phyloP scores from a whole-genome alignment of 1,139 yeast species.

The Nakaseomyces bracarensis region DNA sequence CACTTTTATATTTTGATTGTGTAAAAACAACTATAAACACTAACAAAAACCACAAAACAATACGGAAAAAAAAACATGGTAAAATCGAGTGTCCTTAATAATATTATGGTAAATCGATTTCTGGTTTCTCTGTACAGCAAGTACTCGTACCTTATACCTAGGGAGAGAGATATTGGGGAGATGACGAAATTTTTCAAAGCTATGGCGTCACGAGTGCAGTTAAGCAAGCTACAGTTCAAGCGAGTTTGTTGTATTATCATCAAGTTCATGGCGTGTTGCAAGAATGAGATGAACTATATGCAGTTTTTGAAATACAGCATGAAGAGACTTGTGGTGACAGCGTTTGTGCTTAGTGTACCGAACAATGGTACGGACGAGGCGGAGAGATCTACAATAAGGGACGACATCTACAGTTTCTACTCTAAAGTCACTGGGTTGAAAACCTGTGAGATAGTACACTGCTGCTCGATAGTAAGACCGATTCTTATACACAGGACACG shows the following conservation, averaged over 20 bases:
- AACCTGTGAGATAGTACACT: constrained; percentile 19
- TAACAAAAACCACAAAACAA: no score
- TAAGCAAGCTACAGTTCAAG: constrained; percentile 20
- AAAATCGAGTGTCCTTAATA: not conserved
- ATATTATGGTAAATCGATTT: not conserved
- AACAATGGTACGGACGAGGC: constrained; percentile 13
- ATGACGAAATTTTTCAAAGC: constrained; percentile 13
- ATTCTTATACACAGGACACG: constrained; percentile 17
- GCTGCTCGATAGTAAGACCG: constrained; percentile 25
- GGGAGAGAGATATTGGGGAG: not conserved
- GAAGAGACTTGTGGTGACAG: constrained; percentile 19
- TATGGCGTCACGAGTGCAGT: constrained; percentile 15
- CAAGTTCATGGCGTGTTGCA: constrained; percentile 22
- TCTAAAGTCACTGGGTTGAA: constrained; percentile 20
- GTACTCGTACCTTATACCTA: not conserved
- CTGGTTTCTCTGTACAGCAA: not conserved
- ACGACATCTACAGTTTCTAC: constrained; percentile 15
- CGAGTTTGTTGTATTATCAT: constrained; percentile 22
- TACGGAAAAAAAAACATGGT: no score
- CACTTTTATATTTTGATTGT: no score
- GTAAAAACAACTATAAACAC: no score
- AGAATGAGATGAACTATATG: constrained; percentile 19
- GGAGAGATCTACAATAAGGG: constrained; percentile 15
- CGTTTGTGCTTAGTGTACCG: constrained; percentile 20
- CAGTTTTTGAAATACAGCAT: constrained; percentile 16